These are phyloP conservation scores for Aspergillus persii DNA, from an alignment of 2,329 filamentous ascomycete species.

Conservation along the genomic window DNA sequence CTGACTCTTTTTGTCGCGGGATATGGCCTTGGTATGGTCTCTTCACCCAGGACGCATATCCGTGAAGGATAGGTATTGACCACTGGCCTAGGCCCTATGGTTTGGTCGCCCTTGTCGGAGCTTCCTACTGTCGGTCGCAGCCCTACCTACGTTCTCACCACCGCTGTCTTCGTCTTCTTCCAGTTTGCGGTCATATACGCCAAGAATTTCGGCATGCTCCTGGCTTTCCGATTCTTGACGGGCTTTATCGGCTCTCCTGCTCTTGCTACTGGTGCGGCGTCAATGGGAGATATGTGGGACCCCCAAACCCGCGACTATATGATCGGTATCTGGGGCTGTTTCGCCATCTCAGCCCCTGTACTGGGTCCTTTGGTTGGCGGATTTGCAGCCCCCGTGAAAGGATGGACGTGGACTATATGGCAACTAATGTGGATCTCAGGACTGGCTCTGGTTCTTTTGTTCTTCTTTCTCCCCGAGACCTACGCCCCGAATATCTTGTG, in stretches of 20 bases:
- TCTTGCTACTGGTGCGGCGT: constrained; percentile 47
- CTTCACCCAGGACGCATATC: no score
- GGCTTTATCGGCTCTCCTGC: constrained; percentile 51
- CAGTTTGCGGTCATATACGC: constrained; percentile 49
- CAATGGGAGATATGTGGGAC: constrained; percentile 44
- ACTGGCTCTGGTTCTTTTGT: constrained; percentile 52
- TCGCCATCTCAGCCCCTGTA: constrained; percentile 47
- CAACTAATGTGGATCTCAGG: constrained; percentile 61
- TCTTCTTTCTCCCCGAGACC: constrained; percentile 31
- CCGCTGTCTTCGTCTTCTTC: constrained; percentile 51
- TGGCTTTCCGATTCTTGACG: constrained; percentile 53
- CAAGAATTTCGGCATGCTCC: constrained; percentile 52
- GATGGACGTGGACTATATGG: constrained; percentile 63
- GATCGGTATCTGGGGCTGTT: constrained; percentile 58
- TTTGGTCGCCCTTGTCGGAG: constrained; percentile 48
- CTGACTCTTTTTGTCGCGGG: constrained; percentile 52
- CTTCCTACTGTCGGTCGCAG: constrained; percentile 52
- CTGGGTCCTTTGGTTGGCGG: constrained; percentile 62
- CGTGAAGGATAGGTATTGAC: no score
- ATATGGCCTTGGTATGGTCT: constrained; percentile 35
- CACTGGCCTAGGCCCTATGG: constrained; percentile 39
- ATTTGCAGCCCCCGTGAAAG: constrained; percentile 56
- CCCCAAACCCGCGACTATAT: constrained; percentile 52
- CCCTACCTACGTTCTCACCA: constrained; percentile 49
- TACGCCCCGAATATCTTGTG: constrained; percentile 24